Conservation (phyloP, 805 yeast species). For the Zygosaccharomyces rouxii region DNA sequence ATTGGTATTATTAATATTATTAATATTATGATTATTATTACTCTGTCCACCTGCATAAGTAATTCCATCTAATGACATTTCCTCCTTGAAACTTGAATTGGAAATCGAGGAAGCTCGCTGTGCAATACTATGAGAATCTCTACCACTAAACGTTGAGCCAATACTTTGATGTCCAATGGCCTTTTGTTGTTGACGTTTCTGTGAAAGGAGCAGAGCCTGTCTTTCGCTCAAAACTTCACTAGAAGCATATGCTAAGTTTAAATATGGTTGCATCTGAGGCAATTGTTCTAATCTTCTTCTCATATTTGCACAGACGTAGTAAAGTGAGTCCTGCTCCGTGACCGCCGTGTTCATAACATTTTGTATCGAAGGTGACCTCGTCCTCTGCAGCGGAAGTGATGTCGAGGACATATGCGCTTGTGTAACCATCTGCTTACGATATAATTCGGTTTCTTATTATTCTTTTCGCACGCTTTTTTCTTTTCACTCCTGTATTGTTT, state of each 20-base stretch:
- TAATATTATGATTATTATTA: conserved; percentile 9
- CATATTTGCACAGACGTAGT: conserved; percentile 57
- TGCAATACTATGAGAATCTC: conserved; percentile 22
- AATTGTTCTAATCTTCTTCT: conserved; percentile 52
- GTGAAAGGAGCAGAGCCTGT: conserved; percentile 53
- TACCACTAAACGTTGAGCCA: conserved; percentile 17
- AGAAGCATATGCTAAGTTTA: conserved; percentile 56
- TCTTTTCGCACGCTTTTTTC: neutral
- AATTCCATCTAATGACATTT: conserved; percentile 25
- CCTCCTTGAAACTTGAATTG: conserved; percentile 35
- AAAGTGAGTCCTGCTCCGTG: conserved; percentile 61
- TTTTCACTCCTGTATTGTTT: neutral
- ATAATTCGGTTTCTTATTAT: neutral
- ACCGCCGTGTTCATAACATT: conserved; percentile 62
- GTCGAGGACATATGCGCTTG: conserved; percentile 16
- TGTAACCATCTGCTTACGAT: conserved; percentile 6
- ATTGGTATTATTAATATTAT: conserved; percentile 20
- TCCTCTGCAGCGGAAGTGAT: conserved; percentile 17
- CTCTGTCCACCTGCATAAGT: conserved; percentile 23
- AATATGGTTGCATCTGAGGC: conserved; percentile 64
- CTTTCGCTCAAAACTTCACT: conserved; percentile 70
- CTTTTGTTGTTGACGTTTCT: conserved; percentile 35
- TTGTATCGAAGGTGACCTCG: conserved; percentile 22
- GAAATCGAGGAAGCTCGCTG: conserved; percentile 37
- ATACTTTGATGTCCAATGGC: conserved; percentile 21